These are phyloP conservation scores for Aaosphaeria pasadenensis DNA, from an alignment of 2,329 filamentous ascomycete species.

Conservation along the genomic window DNA sequence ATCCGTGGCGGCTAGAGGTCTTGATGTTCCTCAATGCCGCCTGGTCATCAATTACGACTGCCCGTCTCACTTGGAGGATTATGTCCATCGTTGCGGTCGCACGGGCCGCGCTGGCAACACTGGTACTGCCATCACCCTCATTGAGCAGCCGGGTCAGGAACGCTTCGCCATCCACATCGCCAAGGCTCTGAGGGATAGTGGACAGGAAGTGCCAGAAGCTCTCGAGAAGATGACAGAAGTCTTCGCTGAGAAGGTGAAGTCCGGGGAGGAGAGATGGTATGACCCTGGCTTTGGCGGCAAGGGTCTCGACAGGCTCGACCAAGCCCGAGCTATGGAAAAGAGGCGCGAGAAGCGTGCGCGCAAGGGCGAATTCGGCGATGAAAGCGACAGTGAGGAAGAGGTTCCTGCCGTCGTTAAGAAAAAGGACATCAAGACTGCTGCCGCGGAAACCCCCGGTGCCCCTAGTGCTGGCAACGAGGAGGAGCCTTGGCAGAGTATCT, in stretches of 20 bases:
- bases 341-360: slow-evolving; percentile 72
- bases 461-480: slow-evolving; percentile 27
- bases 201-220: slow-evolving; percentile 73
- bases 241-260: slow-evolving; percentile 87
- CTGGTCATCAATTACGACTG: slow-evolving; percentile 95
- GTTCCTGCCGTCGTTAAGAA: slow-evolving; percentile 55
- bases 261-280: slow-evolving; percentile 80
- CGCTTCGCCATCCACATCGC: slow-evolving; percentile 84
- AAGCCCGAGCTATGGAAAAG: slow-evolving; percentile 83
- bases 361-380: slow-evolving; percentile 83
- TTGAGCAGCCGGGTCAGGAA: slow-evolving; percentile 89
- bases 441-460: slow-evolving; percentile 37
- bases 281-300: slow-evolving; percentile 92
- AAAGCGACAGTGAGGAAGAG: slow-evolving; percentile 73
- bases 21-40: slow-evolving; percentile 95
- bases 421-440: slow-evolving; percentile 35
- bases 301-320: slow-evolving; percentile 85
- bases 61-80: slow-evolving; percentile 93
- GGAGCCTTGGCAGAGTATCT: slow-evolving; percentile 32
- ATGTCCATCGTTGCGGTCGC: slow-evolving; percentile 89
- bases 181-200: slow-evolving; percentile 90
- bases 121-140: slow-evolving; percentile 90
- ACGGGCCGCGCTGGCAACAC: slow-evolving; percentile 93
- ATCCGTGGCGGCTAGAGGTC: slow-evolving; percentile 87
- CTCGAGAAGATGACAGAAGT: slow-evolving; percentile 60